Evolutionary conservation across 306 rosid species (phyloP).

Genomic region (Casuarina glauca): DNA sequence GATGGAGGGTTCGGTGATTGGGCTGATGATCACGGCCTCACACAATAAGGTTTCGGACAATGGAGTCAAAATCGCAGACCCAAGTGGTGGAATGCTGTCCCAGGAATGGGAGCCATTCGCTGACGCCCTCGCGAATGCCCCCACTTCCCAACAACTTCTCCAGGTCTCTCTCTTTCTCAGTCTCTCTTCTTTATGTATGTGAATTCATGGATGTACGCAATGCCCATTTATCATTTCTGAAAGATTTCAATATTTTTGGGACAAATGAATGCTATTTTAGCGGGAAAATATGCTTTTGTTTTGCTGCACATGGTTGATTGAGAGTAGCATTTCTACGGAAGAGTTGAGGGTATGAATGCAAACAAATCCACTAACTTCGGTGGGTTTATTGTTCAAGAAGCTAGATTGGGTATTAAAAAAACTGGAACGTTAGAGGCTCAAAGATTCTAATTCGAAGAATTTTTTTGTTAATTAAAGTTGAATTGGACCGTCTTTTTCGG

Average conservation of each 20-base stretch:
- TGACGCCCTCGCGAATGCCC: conserved; percentile 67
- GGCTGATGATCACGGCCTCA: conserved; percentile 89
- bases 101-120: conserved; percentile 96
- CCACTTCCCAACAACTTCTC: conserved; percentile 58
- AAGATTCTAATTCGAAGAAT: background rate
- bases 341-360: background rate
- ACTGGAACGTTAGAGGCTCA: background rate
- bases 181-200: background rate
- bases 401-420: background rate
- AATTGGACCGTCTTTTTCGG: background rate
- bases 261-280: background rate
- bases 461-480: background rate
- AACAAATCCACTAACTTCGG: background rate
- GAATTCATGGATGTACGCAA: background rate
- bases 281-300: background rate
- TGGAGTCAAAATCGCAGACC: conserved; percentile 88
- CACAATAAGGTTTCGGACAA: conserved; percentile 84
- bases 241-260: background rate
- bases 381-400: background rate
- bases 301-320: background rate
- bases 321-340: background rate
- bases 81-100: conserved; percentile 80
- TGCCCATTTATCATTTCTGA: background rate
- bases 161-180: conserved; percentile 21
- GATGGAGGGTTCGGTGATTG: conserved; percentile 54